A percentile compares a stretch with the other conserved stretches of the same genome.
Evolutionary conservation across 2,329 filamentous ascomycete genomes (phyloP).

Genomic region (Clarireedia sp.): DNA sequence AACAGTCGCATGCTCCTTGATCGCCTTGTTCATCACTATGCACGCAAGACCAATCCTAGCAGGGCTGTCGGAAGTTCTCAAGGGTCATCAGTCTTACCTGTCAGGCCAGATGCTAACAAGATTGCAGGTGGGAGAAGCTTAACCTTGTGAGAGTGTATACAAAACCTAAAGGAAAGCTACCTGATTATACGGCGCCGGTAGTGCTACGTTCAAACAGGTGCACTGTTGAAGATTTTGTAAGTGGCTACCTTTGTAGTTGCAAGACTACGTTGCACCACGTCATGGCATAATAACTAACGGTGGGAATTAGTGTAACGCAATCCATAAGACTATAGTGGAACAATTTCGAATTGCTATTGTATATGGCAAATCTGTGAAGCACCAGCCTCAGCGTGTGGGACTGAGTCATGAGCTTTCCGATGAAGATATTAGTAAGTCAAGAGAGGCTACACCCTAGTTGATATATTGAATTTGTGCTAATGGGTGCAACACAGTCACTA

Average conservation of each 20-base stretch:
- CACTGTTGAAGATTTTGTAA: constrained; percentile 94
- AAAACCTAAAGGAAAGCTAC: constrained; percentile 91
- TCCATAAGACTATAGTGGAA: constrained; percentile 92
- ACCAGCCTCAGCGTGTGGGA: constrained; percentile 94
- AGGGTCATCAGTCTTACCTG: background rate
- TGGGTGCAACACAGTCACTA: constrained; percentile 40
- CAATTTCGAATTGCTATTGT: constrained; percentile 94
- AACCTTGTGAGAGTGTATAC: constrained; percentile 90
- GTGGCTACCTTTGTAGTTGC: constrained; percentile 32
- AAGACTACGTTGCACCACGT: constrained; percentile 1
- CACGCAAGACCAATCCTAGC: background rate
- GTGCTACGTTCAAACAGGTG: constrained; percentile 75
- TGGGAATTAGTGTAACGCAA: constrained; percentile 77
- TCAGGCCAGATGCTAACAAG: constrained; percentile 14
- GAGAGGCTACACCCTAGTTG: background rate
- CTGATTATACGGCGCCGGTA: constrained; percentile 86
- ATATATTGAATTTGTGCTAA: background rate
- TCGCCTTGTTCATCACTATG: too few relatives aligned
- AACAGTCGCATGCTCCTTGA: too few relatives aligned
- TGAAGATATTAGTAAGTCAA: constrained; percentile 68
- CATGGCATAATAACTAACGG: constrained; percentile 10
- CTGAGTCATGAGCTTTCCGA: constrained; percentile 85
- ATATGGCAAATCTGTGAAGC: constrained; percentile 96
- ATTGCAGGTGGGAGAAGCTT: constrained; percentile 76
- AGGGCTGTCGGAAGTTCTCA: background rate